These are phyloP conservation scores for Leccinum subatratum DNA, from an alignment of 1,284 basidiomycete genomes.

Conservation along the genomic window DNA sequence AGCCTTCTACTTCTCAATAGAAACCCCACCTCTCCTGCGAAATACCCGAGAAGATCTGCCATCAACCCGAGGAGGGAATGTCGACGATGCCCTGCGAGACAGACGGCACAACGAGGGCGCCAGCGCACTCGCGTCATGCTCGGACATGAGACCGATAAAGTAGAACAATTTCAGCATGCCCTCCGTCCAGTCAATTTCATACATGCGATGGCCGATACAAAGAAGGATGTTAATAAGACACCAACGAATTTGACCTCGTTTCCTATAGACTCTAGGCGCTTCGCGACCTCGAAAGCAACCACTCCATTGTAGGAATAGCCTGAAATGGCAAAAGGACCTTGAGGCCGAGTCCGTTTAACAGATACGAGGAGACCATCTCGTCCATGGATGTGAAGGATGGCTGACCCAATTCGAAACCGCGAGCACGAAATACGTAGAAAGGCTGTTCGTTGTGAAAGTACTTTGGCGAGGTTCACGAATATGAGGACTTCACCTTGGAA, in stretches of 20 bases:
- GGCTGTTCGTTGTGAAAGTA: conserved; percentile 36
- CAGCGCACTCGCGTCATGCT: conserved; percentile 20
- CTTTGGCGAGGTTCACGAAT: conserved; percentile 39
- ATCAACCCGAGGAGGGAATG: conserved; percentile 3
- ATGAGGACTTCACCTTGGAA: conserved; percentile 39
- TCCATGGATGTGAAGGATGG: conserved; percentile 34
- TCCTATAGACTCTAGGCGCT: conserved; percentile 34
- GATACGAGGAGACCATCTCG: conserved; percentile 41
- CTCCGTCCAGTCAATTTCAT: conserved; percentile 37
- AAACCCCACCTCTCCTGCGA: conserved; percentile 16
- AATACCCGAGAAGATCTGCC: conserved; percentile 20
- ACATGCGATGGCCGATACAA: conserved; percentile 38
- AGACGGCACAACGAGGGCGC: conserved; percentile 12
- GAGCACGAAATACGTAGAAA: conserved; percentile 39
- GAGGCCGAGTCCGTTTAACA: conserved; percentile 34
- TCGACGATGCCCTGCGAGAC: conserved; percentile 14
- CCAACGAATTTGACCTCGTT: conserved; percentile 37
- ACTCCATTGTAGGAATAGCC: conserved; percentile 47
- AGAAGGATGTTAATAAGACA: conserved; percentile 38
- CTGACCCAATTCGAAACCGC: conserved; percentile 38
- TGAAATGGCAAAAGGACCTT: conserved; percentile 40
- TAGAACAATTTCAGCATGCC: conserved; percentile 36
- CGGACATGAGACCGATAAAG: conserved; percentile 23
- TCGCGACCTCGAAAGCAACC: conserved; percentile 42
- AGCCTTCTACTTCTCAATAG: background rate